Evolutionary conservation across 768 basidiomycete genomes (phyloP), one percentile per base, ranked within the genome.

Genomic region (Boletus speciosus): DNA sequence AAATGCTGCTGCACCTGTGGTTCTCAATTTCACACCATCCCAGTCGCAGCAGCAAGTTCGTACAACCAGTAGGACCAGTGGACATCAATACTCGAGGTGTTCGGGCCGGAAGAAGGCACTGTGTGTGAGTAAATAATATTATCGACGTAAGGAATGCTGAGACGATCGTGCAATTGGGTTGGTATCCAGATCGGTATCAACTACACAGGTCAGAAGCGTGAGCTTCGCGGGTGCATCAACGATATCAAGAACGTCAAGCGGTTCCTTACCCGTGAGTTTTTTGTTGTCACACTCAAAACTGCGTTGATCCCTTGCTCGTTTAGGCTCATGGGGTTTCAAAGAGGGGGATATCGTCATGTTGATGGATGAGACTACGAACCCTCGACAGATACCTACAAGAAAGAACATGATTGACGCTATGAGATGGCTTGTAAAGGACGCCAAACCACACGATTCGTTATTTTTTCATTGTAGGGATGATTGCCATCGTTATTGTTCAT

Each of bases 151-250:
- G 32, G 15, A 12, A 1, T 36, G 19, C 19, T 7, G n/a, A n/a
- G 46, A 41, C 10, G 37, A 48, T 34, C 29, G 9, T 35, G 40
- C n/a, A 38, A 42, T 34, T 40, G 55, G 14, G 25, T 43, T 51
- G 46, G 25, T 54, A 12, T 35, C 3, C 58, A 86, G 84, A 89
- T 93, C 65, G 90, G 90, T 1, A 87, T 93, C 59, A 88, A 88
- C 64, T 93, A 93, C 64, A 63, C 61, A 11, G 88, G 89, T 0
- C 82, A 87, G 45, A 64, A 66, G 3, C 78, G 82, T 51, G 82
- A 80, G 56, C 78, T 93, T 14, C 74, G 74, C 0, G 92, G 92
- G 6, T 93, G 92, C 61, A 78, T 92, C 62, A 93, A 93, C 57
- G 93, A 95, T 65, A 86, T 86, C 4, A 76, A 74, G 53, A 85